phyloP scores from a whole-genome alignment of 2,329 filamentous ascomycete genomes.

The Aureobasidium lini region DNA sequence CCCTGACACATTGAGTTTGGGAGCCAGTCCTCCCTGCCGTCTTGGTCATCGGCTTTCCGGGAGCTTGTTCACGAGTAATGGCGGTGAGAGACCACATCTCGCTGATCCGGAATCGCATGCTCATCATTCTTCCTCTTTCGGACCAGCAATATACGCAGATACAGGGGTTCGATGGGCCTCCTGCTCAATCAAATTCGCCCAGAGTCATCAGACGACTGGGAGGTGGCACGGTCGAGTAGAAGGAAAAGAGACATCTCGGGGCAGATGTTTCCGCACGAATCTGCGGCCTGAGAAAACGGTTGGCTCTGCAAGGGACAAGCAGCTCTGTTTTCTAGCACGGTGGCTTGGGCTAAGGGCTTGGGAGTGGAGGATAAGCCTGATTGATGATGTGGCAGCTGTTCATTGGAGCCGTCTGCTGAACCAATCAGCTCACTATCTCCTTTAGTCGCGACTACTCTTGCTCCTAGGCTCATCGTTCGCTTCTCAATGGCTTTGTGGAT shows the following conservation, averaged over 20 bases:
- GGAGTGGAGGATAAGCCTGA: conserved; percentile 11
- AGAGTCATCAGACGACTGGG: not conserved
- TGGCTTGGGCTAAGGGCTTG: conserved; percentile 10
- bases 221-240: conserved; percentile 11
- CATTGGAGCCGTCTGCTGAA: conserved; percentile 10
- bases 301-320: conserved; percentile 15
- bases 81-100: conserved; percentile 8
- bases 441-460: conserved; percentile 1
- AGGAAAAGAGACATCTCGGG: conserved; percentile 7
- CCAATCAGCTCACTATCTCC: conserved; percentile 5
- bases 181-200: not conserved
- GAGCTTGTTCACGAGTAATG: conserved; percentile 11
- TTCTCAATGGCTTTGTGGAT: not conserved
- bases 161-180: conserved; percentile 7
- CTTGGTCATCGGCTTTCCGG: conserved; percentile 10
- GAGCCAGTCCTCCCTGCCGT: conserved; percentile 5
- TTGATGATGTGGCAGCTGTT: conserved; percentile 10
- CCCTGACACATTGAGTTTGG: conserved; percentile 4
- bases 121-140: not conserved
- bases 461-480: not conserved
- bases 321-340: conserved; percentile 11
- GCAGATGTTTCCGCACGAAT: conserved; percentile 3
- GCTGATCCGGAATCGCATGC: conserved; percentile 5
- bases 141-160: not conserved
- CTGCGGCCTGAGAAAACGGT: conserved; percentile 12